phyloP scores from a whole-genome alignment of 2,329 filamentous ascomycete genomes.

The Pseudopithomyces chartarum region DNA sequence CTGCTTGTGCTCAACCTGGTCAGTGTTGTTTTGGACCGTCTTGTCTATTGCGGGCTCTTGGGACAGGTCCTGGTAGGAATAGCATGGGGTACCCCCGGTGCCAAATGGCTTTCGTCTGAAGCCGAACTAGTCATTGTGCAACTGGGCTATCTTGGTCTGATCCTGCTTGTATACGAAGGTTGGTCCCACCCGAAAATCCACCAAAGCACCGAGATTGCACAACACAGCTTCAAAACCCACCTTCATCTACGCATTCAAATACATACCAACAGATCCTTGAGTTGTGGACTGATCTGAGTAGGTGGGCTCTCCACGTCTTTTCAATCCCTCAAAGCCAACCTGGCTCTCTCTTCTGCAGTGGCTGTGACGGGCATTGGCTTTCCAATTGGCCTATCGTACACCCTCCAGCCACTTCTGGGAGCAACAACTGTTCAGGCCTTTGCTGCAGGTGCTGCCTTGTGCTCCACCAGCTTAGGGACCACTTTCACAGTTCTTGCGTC shows the following conservation, averaged over 20 bases:
- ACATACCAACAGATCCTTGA: too few relatives aligned
- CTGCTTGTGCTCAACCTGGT: conserved; percentile 65
- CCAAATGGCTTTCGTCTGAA: conserved; percentile 60
- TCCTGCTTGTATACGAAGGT: conserved; percentile 75
- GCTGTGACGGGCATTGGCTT: conserved; percentile 68
- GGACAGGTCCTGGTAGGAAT: conserved; percentile 75
- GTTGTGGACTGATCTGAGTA: conserved; percentile 26
- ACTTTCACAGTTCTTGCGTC: conserved; percentile 69
- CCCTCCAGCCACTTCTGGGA: conserved; percentile 56
- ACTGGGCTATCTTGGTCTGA: conserved; percentile 74
- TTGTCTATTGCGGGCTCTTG: conserved; percentile 72
- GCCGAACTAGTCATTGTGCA: conserved; percentile 64
- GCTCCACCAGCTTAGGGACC: conserved; percentile 75
- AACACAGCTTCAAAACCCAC: neutral
- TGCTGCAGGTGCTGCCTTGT: conserved; percentile 73
- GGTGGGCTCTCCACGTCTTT: conserved; percentile 65
- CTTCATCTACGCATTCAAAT: too few relatives aligned
- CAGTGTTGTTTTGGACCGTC: conserved; percentile 61
- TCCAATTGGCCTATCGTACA: conserved; percentile 70
- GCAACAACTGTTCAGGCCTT: conserved; percentile 68
- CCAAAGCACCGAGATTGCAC: neutral
- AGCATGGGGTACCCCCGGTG: conserved; percentile 70
- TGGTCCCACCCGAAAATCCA: neutral
- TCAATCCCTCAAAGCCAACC: conserved; percentile 61
- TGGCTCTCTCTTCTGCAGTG: conserved; percentile 64